A percentile compares a stretch with the other conserved stretches of the same genome.
These are phyloP conservation scores for peach (Prunus persica) DNA, from an alignment of 306 rosid species.

Conservation along the genomic window DNA sequence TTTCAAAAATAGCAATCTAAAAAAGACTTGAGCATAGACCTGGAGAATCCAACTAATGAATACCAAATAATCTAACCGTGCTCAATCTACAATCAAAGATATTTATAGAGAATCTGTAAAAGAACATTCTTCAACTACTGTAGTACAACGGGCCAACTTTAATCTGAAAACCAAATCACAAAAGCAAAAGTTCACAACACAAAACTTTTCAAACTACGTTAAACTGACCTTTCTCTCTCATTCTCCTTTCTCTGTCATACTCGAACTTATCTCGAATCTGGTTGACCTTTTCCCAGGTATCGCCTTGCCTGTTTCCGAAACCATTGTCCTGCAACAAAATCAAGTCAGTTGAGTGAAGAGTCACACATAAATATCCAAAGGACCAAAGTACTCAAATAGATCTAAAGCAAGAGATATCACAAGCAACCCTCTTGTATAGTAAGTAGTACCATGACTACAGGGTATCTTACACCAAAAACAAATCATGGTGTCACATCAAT, in stretches of 20 bases:
- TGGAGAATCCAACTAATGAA: not conserved
- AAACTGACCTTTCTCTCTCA: conserved; percentile 82
- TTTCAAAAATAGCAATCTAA: not conserved
- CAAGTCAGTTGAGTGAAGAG: conserved; percentile 22
- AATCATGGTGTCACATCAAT: not conserved
- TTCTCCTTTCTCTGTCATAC: conserved; percentile 85
- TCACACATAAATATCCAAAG: conserved; percentile 2
- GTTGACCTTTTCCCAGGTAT: conserved; percentile 64
- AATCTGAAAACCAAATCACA: conserved; percentile 1
- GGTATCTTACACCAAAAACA: not conserved
- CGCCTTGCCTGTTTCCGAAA: conserved; percentile 48
- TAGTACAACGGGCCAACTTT: not conserved
- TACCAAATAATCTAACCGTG: not conserved
- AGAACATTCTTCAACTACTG: not conserved
- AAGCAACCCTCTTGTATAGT: not conserved
- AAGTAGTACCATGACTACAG: no score
- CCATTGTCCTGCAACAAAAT: conserved; percentile 59
- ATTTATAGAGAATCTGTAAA: not conserved
- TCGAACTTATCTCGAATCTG: conserved; percentile 85
- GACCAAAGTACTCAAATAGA: not conserved
- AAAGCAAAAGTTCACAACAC: not conserved
- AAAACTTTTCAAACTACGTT: not conserved
- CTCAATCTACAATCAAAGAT: not conserved
- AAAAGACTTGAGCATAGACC: not conserved
- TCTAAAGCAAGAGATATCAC: conserved; percentile 1